Percentiles rank a stretch among this genome's conserved stretches.
phyloP scores from a whole-genome alignment of 257 asterid genomes.

The Solanum medicagineum region DNA sequence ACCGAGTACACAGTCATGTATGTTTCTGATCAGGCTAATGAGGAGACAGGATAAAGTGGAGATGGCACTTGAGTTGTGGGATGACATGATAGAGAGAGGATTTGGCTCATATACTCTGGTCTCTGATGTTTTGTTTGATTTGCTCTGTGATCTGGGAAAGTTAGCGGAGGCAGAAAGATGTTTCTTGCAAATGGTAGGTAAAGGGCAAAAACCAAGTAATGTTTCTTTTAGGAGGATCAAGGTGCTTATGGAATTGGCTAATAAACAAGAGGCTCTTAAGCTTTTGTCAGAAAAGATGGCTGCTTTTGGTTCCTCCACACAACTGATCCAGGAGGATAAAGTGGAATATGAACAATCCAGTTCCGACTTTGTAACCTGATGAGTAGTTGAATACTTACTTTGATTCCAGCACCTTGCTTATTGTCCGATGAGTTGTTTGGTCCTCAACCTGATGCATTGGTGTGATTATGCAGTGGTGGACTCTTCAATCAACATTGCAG shows the following conservation, averaged over 20 bases:
- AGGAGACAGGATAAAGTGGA: slow-evolving; percentile 66
- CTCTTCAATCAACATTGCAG: not conserved
- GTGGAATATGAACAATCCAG: not conserved
- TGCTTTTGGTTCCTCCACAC: slow-evolving; percentile 32
- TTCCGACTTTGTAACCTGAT: not conserved
- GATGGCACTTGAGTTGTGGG: slow-evolving; percentile 75
- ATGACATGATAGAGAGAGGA: slow-evolving; percentile 77
- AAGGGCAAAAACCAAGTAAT: slow-evolving; percentile 74
- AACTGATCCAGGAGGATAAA: not conserved
- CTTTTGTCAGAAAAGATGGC: slow-evolving; percentile 57
- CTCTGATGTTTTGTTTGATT: slow-evolving; percentile 60
- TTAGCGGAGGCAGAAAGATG: slow-evolving; percentile 74
- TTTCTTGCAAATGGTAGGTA: slow-evolving; percentile 85
- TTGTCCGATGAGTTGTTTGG: not conserved
- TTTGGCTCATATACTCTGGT: slow-evolving; percentile 70
- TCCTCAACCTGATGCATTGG: not conserved
- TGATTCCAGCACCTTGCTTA: not conserved
- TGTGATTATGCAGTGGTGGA: not conserved
- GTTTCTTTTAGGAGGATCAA: slow-evolving; percentile 73
- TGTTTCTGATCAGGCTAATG: slow-evolving; percentile 69
- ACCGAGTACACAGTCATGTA: slow-evolving; percentile 77
- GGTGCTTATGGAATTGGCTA: slow-evolving; percentile 84
- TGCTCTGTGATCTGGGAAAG: slow-evolving; percentile 76
- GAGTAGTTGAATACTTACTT: not conserved
- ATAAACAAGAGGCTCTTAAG: slow-evolving; percentile 35